These are phyloP conservation scores for Pythium pectinolyticum DNA, from an alignment of 352 stramenopile species.

Conservation along the genomic window DNA sequence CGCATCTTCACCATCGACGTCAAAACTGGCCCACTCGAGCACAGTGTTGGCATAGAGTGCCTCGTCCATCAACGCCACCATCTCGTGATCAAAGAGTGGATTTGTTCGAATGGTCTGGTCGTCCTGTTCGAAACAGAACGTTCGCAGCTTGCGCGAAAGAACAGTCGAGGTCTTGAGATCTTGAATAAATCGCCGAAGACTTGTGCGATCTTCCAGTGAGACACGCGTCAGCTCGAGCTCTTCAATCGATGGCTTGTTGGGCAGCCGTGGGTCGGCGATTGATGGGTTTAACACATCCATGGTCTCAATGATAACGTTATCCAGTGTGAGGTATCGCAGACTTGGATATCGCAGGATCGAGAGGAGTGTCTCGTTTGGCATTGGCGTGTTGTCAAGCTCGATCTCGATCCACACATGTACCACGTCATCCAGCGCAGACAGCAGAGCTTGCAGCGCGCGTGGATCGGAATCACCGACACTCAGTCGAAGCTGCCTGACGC, in stretches of 20 bases:
- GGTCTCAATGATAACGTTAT: neutral
- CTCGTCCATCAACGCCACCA: too few species aligned
- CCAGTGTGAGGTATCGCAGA: neutral
- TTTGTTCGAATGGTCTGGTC: neutral
- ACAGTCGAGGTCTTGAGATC: neutral
- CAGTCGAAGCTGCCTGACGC: too few species aligned
- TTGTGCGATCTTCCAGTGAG: neutral
- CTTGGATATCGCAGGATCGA: neutral
- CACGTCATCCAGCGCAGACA: too few species aligned
- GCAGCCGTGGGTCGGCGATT: neutral
- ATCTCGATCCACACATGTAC: too few species aligned
- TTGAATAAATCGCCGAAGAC: neutral
- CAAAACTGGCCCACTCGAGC: too few species aligned
- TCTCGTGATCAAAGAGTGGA: too few species aligned
- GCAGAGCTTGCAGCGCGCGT: too few species aligned
- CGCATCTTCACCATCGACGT: too few species aligned
- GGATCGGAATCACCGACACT: too few species aligned
- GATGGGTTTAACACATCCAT: neutral
- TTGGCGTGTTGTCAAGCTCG: too few species aligned
- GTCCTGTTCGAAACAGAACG: too few species aligned
- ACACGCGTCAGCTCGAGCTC: neutral
- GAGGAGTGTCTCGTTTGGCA: neutral
- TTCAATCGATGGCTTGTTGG: neutral
- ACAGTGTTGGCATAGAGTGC: too few species aligned
- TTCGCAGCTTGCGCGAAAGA: neutral